These are phyloP conservation scores for Capronia americana DNA, from an alignment of 2,329 filamentous ascomycete genomes.

Conservation along the genomic window DNA sequence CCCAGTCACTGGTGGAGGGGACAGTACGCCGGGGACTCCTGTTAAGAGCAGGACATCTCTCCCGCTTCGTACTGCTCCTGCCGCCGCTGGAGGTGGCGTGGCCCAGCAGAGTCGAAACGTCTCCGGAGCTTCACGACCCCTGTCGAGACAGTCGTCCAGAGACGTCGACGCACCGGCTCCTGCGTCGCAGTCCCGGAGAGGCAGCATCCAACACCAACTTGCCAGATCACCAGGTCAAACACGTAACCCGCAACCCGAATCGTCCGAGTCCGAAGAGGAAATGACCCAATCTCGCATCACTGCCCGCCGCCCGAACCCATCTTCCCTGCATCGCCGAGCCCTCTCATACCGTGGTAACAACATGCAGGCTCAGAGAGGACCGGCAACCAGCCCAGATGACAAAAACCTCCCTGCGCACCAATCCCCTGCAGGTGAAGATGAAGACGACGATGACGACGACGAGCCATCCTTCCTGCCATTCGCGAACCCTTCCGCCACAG, in stretches of 20 bases:
- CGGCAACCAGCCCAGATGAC: slow-evolving; percentile 11
- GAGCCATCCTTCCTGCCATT: slow-evolving; percentile 55
- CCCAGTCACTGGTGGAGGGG: slow-evolving; percentile 28
- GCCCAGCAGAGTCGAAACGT: slow-evolving; percentile 24
- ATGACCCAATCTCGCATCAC: slow-evolving; percentile 38
- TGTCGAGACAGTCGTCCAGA: slow-evolving; percentile 36
- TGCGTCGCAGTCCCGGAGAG: slow-evolving; percentile 35
- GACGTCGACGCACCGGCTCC: slow-evolving; percentile 28
- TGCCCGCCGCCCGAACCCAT: slow-evolving; percentile 35
- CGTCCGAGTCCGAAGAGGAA: slow-evolving; percentile 38
- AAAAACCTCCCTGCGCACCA: slow-evolving; percentile 43
- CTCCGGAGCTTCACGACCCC: slow-evolving; percentile 31
- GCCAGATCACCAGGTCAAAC: slow-evolving; percentile 35
- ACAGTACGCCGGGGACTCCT: slow-evolving; percentile 37
- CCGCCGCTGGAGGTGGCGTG: slow-evolving; percentile 4
- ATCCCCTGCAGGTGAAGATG: slow-evolving; percentile 40
- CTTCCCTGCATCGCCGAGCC: slow-evolving; percentile 32
- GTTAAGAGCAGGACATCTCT: slow-evolving; percentile 37
- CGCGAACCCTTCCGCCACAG: slow-evolving; percentile 27
- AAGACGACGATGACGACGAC: slow-evolving; percentile 50
- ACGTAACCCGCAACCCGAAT: slow-evolving; percentile 28
- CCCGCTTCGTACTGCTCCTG: slow-evolving; percentile 30
- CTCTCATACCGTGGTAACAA: slow-evolving; percentile 31
- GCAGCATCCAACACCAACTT: slow-evolving; percentile 38
- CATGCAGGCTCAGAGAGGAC: slow-evolving; percentile 22